Base-by-base conservation (phyloP, 2,329 filamentous ascomycete genomes). In the Paraphaeosphaeria minitans region DNA sequence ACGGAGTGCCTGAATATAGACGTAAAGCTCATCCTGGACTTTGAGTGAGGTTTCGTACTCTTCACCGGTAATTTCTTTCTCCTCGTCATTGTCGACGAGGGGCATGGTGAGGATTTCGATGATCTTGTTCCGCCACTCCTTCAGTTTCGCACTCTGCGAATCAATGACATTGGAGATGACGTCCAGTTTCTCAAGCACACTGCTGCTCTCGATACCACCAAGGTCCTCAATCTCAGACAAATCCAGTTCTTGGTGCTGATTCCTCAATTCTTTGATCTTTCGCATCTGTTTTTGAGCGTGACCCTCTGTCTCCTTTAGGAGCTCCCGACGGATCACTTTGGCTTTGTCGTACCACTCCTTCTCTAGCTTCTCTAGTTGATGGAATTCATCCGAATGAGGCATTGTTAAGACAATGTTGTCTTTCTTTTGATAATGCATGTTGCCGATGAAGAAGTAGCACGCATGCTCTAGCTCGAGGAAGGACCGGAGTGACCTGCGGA, bases 41-140 rank as follows among this genome's bases (percentile, higher is more conserved):
- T 91, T 91, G 0, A 93, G 92, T 0, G 94, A 96, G 33, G 91
- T 86, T 65, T 92, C 90, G 62, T 97, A 95, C 73, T 98, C 95
- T 59, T 97, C 89, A 24, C 95, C 95, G 12, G 92, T 94, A 2
- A 87, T 84, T 58, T 96, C 92, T 10, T 84, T 77, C n/a, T 80
- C 81, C 16, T 79, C 78, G 42, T 96, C 92, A 69, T 95, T 88
- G 66, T 98, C 95, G 19, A 98, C 87, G 1, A 98, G 82, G 0
- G 91, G 87, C 60, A 87, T 84, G 12, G 90, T 78, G 10, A 97
- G 82, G 21, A 94, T 84, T 55, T 89, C 84, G 19, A 92, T 83
- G 58, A 93, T 87, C 43, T 87, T 82, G 57, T 89, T 84, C 43
- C 93, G 87, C 91, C 91, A 96, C 49, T 88, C 83, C 48, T 90